Base-by-base conservation (phyloP, 2,329 filamentous ascomycete genomes). In the Xylariaceae sp. region DNA sequence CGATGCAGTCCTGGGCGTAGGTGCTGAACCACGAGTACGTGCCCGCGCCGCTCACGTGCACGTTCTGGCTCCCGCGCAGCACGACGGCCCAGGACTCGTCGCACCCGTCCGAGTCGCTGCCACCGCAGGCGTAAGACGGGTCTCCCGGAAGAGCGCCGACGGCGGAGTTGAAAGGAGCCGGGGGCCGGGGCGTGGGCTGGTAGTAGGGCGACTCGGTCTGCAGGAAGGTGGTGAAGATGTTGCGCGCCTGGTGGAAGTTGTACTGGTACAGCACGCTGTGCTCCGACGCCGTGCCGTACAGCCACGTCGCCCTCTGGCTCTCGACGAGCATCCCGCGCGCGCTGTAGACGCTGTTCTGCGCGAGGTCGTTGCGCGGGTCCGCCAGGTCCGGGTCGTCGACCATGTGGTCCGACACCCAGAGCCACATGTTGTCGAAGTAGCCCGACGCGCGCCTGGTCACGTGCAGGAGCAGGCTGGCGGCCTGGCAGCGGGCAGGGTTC, bases 151-250 rank as follows among this genome's bases (percentile, higher is more conserved):
- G 74, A 34, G 63, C 54, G 0, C 49, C 62, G 0, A 62, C 51
- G 0, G 66, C 54, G n/a, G 8, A 28, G 8, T 24, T 27, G 61
- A 83, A 85, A 1, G 78, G 82, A 6, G 64, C 63, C 0, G 70
- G 67, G 0, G 81, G 76, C 31, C 63, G 64, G 0, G 82, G 81
- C 53, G 73, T 76, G 16, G 80, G 76, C 58, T 86, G 82, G 61
- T 76, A 85, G 62, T 87, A 87, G 1, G 82, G 75, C 4, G 81
- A 80, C 59, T 86, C 82, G 34, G 81, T 80, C 56, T 87, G 82
- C 33, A 80, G 73, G 50, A 78, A 70, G 13, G 77, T 78, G 53
- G 78, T 73, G 57, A 74, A 81, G 38, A 84, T 61, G 52, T 85
- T 72, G 31, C 69, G 66, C 4, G 81, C 78, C 34, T 69, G 66